Base-by-base conservation (phyloP, 768 basidiomycete species). In the Podaxis rugospora region DNA sequence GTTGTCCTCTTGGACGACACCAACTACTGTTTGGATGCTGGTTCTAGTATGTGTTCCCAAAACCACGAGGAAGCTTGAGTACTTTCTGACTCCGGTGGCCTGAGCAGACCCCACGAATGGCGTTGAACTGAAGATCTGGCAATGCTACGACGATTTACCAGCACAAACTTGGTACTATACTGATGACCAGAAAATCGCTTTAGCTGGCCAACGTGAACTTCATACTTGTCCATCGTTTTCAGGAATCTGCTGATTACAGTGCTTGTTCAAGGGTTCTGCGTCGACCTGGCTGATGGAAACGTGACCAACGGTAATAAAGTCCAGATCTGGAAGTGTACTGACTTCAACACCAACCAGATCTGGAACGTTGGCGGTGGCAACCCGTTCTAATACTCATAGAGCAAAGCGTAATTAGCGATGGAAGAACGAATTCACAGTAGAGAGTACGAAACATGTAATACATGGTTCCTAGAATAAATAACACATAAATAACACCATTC, bases 1-100 rank as follows among this genome's bases (percentile, higher is more conserved):
- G 5, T 18, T 18, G 18, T 44, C 42, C 42, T 5, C 2, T 44
- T 44, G 42, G 18, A 18, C 16, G 65, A 64, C 0, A 70, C 65
- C 0, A 65, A 62, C 32, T 71, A 62, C 62, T 71, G 72, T 40
- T 63, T 73, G 49, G 72, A 73, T 52, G 69, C 69, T 13, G 68
- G 69, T 9, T 61, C 65, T 18, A 53, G 69, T 70, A 47, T 21
- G 65, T 64, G 13, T 11, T 57, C 23, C 18, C 40, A n/a, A 3
- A 44, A 4, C 5, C 7, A 44, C 18, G 16, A 16, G 16, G 18
- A 32, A 32, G 28, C 28, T 32, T 44, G 2, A 6, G 2, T 44
- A 44, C n/a, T n/a, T 16, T 44, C 14, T 18, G 42, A 44, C 2
- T 44, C 5, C 5, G 16, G 42, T 1, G 18, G 28, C 7, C 28